Conservation (phyloP, 2,329 filamentous ascomycete species). For the Zasmidium cellare region DNA sequence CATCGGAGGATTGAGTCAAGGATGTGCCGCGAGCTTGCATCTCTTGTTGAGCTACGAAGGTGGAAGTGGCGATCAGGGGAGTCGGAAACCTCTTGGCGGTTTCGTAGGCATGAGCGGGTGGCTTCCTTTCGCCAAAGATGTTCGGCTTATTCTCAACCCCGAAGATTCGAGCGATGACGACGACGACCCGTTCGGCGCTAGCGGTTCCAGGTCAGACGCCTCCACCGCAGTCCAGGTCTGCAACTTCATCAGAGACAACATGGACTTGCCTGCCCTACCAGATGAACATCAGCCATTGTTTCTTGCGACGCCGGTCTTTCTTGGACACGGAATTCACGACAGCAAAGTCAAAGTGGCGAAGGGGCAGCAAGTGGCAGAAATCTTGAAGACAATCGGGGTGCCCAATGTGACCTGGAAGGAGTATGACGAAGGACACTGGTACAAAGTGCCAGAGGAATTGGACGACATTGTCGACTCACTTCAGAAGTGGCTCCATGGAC, state of each 20-base stretch:
- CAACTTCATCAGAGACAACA: conserved; percentile 7
- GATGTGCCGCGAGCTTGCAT: conserved; percentile 50
- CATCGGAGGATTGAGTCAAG: conserved; percentile 56
- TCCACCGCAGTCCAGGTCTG: neutral
- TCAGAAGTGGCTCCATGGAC: neutral
- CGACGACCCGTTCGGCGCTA: neutral
- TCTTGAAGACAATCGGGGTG: neutral
- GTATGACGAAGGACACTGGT: conserved; percentile 9
- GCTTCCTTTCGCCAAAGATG: conserved; percentile 9
- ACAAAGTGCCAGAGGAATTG: conserved; percentile 8
- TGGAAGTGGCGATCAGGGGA: neutral
- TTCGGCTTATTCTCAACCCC: conserved; percentile 2
- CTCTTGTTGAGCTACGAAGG: conserved; percentile 40
- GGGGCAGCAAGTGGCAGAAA: neutral
- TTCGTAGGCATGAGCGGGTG: conserved; percentile 19
- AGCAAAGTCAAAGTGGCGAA: conserved; percentile 4
- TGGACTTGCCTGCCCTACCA: conserved; percentile 7
- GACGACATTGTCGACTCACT: conserved; percentile 6
- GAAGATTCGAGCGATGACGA: neutral
- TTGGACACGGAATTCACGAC: conserved; percentile 5
- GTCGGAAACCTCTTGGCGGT: conserved; percentile 4
- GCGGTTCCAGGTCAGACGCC: neutral
- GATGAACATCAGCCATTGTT: neutral
- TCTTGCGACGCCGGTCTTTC: conserved; percentile 1
- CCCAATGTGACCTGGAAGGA: conserved; percentile 4